Percentiles rank a stretch among this genome's conserved stretches.
Conservation (phyloP, 2,329 filamentous ascomycete genomes). For the Phyllosticta capitalensis region DNA sequence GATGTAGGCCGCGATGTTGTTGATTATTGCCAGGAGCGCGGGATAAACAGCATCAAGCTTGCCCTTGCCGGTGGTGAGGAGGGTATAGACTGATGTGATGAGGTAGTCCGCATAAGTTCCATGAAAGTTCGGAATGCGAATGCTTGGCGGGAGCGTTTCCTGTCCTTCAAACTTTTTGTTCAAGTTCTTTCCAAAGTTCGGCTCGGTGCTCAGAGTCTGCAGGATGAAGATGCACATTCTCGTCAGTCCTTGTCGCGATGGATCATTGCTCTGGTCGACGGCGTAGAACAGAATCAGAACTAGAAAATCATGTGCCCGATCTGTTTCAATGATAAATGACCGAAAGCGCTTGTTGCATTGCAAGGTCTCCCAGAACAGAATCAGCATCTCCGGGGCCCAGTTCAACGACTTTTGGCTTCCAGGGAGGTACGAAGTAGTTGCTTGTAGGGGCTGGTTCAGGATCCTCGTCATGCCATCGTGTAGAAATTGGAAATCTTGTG, state of each 20-base stretch:
- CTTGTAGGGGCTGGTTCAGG: slow-evolving; percentile 83
- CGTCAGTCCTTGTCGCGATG: slow-evolving; percentile 82
- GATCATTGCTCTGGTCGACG: slow-evolving; percentile 76
- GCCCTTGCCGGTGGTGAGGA: slow-evolving; percentile 86
- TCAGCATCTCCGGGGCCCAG: slow-evolving; percentile 90
- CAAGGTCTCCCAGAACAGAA: slow-evolving; percentile 93
- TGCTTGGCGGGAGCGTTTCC: slow-evolving; percentile 72
- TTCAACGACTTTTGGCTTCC: slow-evolving; percentile 70
- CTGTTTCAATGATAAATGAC: slow-evolving; percentile 93
- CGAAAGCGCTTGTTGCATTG: slow-evolving; percentile 98
- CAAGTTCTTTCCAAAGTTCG: slow-evolving; percentile 78
- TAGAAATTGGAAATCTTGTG: slow-evolving; percentile 95
- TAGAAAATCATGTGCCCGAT: slow-evolving; percentile 85
- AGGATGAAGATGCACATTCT: slow-evolving; percentile 96
- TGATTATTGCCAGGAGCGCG: slow-evolving; percentile 81
- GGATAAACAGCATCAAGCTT: slow-evolving; percentile 87
- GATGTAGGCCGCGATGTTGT: slow-evolving; percentile 81
- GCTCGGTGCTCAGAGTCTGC: slow-evolving; percentile 88
- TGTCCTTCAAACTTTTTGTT: slow-evolving; percentile 85
- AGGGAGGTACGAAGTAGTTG: slow-evolving; percentile 79
- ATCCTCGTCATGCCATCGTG: slow-evolving; percentile 91
- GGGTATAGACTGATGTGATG: slow-evolving; percentile 84
- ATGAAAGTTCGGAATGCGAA: slow-evolving; percentile 73
- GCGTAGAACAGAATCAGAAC: slow-evolving; percentile 87
- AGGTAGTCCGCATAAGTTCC: slow-evolving; percentile 92